Percentiles rank a stretch among this genome's conserved stretches.
Conservation (phyloP, 2,329 filamentous ascomycete genomes). For the Fusarium redolens region DNA sequence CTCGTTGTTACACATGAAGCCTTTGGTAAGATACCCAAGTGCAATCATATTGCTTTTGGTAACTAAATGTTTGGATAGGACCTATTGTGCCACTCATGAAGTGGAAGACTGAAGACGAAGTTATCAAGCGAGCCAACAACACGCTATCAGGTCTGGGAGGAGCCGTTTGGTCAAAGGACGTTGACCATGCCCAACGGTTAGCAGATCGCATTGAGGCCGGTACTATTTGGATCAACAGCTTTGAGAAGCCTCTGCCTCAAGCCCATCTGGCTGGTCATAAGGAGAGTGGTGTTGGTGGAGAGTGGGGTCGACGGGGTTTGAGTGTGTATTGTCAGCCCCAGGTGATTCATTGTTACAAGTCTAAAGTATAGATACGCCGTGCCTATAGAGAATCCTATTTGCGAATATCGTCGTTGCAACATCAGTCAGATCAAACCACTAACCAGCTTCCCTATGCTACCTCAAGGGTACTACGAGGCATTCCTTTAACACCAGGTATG, state of each 20-base stretch:
- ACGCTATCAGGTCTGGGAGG: constrained; percentile 64
- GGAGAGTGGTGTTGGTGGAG: constrained; percentile 54
- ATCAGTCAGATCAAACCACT: too few species aligned
- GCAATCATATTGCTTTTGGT: too few species aligned
- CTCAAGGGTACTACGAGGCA: too few species aligned
- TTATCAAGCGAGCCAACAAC: constrained; percentile 65
- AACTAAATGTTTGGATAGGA: not conserved
- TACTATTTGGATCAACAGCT: constrained; percentile 68
- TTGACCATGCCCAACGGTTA: constrained; percentile 60
- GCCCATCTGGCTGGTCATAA: constrained; percentile 56
- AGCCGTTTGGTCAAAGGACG: constrained; percentile 66
- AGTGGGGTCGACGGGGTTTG: constrained; percentile 52
- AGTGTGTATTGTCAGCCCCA: constrained; percentile 13
- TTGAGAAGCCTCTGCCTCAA: constrained; percentile 53
- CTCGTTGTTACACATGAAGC: constrained; percentile 17
- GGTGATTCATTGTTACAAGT: constrained; percentile 14
- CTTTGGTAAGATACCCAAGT: not conserved
- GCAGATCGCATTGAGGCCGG: constrained; percentile 66
- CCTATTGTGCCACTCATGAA: constrained; percentile 71
- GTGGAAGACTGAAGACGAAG: constrained; percentile 70
- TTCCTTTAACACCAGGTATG: too few species aligned
- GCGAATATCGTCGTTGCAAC: fast-evolving
- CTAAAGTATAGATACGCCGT: not conserved
- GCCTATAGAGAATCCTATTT: fast-evolving
- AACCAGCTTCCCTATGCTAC: too few species aligned